Evolutionary conservation across 345 rosid species (phyloP).

Genomic region (Toxicodendron radicans): DNA sequence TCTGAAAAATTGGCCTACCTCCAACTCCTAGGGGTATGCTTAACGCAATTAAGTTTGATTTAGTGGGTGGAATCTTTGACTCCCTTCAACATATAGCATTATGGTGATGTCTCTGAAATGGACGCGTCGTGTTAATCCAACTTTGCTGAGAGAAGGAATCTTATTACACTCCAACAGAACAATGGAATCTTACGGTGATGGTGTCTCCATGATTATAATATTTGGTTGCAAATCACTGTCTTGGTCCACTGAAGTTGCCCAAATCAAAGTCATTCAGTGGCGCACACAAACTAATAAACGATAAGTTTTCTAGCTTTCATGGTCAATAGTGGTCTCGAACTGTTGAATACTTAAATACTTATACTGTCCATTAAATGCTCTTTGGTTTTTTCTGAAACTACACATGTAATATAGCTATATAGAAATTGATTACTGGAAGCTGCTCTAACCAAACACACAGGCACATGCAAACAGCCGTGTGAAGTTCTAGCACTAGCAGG

Average conservation of each 20-base stretch:
- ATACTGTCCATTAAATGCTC: too few relatives aligned
- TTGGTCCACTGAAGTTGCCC: neutral
- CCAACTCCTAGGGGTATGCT: neutral
- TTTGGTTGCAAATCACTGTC: neutral
- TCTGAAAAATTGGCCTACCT: neutral
- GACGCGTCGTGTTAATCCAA: neutral
- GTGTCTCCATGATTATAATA: conserved; percentile 1
- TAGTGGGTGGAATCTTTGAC: neutral
- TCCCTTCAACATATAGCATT: neutral
- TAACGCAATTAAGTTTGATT: conserved; percentile 19
- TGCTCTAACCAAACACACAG: too few relatives aligned
- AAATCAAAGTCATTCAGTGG: neutral
- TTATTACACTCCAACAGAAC: neutral
- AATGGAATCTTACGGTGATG: neutral
- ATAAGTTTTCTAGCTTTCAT: neutral
- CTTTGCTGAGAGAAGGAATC: neutral
- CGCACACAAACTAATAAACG: neutral
- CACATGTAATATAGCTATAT: neutral
- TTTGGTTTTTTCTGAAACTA: too few relatives aligned
- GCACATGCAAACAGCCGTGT: too few relatives aligned
- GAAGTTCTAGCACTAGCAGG: neutral
- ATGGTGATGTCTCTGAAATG: neutral
- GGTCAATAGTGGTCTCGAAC: neutral
- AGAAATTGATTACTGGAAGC: neutral
- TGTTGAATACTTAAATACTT: too few relatives aligned